Base-by-base conservation (phyloP, 306 rosid genomes). In the Trichosanthes cucumerina region DNA sequence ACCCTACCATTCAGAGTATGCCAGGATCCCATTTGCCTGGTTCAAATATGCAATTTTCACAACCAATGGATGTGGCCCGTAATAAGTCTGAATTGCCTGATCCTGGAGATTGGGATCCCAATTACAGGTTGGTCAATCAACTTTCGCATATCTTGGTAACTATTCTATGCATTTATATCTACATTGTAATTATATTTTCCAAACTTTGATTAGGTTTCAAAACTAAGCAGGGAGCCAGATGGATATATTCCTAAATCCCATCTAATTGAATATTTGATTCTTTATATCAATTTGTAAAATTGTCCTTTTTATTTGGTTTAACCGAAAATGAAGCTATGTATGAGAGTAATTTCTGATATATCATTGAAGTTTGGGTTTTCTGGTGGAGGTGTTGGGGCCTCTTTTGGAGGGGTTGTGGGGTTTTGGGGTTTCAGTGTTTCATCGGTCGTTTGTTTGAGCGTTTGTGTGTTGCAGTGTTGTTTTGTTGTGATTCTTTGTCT, bases 81-180 rank as follows among this genome's bases (percentile, higher is more conserved):
- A 95, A 92, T 62, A 88, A 83, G 84, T 81, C 84, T 3, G 99
- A 90, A 72, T 80, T 90, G 87, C 99, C 99, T 78, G 93, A 96
- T 88, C 98, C 98, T 75, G 96, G 93, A 79, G 99, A 96, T 74
- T 96, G 99, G 99, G 99, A 96, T 85, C 99, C 99, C 70, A 90
- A 91, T 83, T 96, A 96, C 79, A 95, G 99, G 99, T 92, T 88
- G 77, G 80, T 41, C 18, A 39, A 47, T 76, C 65, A 56, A 14
- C 53, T 36, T 34, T 60, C 0, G 19, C n/a, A 14, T 14, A 49
- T 52, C 7, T 24, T 53, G 8, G 9, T 54, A 38, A 59, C 18
- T 78, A 44, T 50, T 43, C 31, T 69, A 14, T 49, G 60, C 46
- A 16, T 31, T 18, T 31, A 9, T 49, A 16, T 28, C 26, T 49